Base-by-base conservation (phyloP, 176 grass and related monocot species). In the Avena eriantha region DNA sequence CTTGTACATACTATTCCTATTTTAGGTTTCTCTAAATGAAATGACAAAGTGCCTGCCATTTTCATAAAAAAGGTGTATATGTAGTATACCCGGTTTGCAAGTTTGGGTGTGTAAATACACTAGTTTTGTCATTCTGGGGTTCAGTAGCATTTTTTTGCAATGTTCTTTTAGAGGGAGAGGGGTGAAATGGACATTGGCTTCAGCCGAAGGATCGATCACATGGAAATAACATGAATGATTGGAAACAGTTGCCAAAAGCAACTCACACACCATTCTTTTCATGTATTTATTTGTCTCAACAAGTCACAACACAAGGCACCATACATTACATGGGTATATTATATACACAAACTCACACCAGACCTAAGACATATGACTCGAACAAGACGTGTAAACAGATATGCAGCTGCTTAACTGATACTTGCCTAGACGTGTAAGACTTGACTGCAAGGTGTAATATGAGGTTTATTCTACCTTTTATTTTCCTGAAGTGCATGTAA, bases 111-210 rank as follows among this genome's bases (percentile, higher is more conserved):
- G 6, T 54, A 76, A 10, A 19, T 49, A 51, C 47, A 1, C 47
- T 33, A 76, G 24, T 76, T 53, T 53, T 76, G 48, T 54, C 16
- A 16, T 26, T 76, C 48, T 50, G 72, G 43, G 71, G 71, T 74
- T 74, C 22, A 26, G 70, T 6, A 11, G 2, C 33, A 41, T 7
- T 39, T 39, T 69, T 36, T 69, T 69, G 66, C 35, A 18, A 69
- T 69, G 66, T 69, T 33, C 63, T 69, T 64, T 36, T 55, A 55
- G 53, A 55, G 5, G 35, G 66, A 8, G 31, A 34, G 66, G 8
- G 67, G 8, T 41, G 67, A 41, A 69, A 39, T 69, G 67, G 33
- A 69, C 21, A 18, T 56, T 56, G 54, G 54, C 18, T 56, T 56
- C 7, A 56, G 54, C 54, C 54, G 6, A 56, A 21, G 18, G 17